Conservation (phyloP, 2,329 filamentous ascomycete genomes). For the Septoria linicola region DNA sequence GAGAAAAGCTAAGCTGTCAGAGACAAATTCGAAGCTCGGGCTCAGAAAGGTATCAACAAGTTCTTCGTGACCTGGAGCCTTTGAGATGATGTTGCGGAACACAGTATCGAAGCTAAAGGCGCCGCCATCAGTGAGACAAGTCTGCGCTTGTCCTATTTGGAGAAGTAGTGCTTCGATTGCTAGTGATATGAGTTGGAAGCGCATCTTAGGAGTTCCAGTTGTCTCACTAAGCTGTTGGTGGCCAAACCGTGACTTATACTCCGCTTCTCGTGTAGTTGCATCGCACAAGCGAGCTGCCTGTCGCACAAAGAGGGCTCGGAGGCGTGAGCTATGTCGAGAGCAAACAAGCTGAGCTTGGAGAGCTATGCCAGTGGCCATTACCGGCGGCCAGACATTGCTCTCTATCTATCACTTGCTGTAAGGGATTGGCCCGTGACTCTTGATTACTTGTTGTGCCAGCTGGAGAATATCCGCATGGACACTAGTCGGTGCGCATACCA, state of each 20-base stretch:
- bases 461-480: slow-evolving; percentile 27
- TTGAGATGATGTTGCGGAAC: background rate
- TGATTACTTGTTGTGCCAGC: slow-evolving; percentile 22
- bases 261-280: too few relatives aligned
- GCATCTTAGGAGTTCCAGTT: too few relatives aligned
- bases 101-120: background rate
- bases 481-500: slow-evolving; percentile 26
- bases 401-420: slow-evolving; percentile 11
- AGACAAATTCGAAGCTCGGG: slow-evolving; percentile 5
- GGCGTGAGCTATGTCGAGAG: too few relatives aligned
- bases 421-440: slow-evolving; percentile 9
- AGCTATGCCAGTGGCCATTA: background rate
- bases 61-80: too few relatives aligned
- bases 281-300: too few relatives aligned
- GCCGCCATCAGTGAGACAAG: slow-evolving; percentile 1
- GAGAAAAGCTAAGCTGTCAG: slow-evolving; percentile 3
- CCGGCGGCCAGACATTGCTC: background rate
- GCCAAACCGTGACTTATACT: too few relatives aligned
- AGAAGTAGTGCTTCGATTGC: too few relatives aligned
- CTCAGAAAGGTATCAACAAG: too few relatives aligned
- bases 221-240: too few relatives aligned
- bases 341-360: background rate
- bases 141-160: too few relatives aligned
- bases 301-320: too few relatives aligned
- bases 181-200: too few relatives aligned